Percentiles rank a stretch among this genome's conserved stretches.
phyloP scores from a whole-genome alignment of 108 stramenopile genomes.

The Ochromonas danica region DNA sequence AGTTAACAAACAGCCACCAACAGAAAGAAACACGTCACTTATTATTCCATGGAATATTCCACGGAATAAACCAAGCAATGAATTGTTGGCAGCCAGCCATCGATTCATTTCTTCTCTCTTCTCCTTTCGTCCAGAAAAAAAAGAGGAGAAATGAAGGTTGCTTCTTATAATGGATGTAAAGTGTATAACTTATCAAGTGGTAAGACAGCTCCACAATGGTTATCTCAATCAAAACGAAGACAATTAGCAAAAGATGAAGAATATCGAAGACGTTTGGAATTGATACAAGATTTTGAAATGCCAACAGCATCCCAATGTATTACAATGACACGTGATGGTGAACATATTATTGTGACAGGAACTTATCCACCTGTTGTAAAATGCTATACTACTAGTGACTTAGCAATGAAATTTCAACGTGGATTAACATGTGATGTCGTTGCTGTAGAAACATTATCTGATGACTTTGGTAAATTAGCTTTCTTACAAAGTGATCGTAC shows the following conservation, averaged over 20 bases:
- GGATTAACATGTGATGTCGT: constrained; percentile 88
- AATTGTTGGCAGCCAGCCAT: too few species aligned
- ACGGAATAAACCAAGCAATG: neutral
- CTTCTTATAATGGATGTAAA: constrained; percentile 73
- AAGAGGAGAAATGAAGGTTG: constrained; percentile 80
- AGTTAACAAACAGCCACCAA: neutral
- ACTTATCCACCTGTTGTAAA: constrained; percentile 90
- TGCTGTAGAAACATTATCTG: constrained; percentile 74
- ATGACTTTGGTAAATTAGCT: constrained; percentile 91
- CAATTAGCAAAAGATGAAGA: constrained; percentile 84
- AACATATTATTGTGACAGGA: constrained; percentile 82
- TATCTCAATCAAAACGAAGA: constrained; percentile 82
- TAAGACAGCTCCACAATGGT: constrained; percentile 90
- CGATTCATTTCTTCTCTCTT: too few species aligned
- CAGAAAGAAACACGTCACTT: neutral
- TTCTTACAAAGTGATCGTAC: constrained; percentile 85
- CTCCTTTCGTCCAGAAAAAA: too few species aligned
- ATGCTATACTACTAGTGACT: constrained; percentile 86
- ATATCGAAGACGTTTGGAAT: constrained; percentile 84
- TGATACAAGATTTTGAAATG: constrained; percentile 97
- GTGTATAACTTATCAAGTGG: constrained; percentile 84
- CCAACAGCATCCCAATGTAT: constrained; percentile 74
- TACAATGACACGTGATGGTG: constrained; percentile 77
- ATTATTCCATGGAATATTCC: neutral
- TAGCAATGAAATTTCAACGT: constrained; percentile 97